Evolutionary conservation across 345 rosid genomes (phyloP), one percentile per base, ranked within the genome.

Genomic region (Kernera saxatilis): DNA sequence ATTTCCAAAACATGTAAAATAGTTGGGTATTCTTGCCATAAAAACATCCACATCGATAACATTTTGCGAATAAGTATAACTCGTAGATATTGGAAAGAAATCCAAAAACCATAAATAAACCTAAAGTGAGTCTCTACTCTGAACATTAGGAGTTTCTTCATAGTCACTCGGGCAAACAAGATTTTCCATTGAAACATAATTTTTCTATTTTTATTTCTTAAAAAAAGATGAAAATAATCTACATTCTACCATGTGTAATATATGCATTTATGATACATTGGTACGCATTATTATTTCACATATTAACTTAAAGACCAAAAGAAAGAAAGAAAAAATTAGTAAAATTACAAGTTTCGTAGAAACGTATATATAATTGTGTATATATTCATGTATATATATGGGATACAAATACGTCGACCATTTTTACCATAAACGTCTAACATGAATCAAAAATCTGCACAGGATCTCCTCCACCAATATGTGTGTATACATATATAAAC

Each of bases 361-460:
- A 62, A 62, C 53, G 62, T 60, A 30, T 48, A 36, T 18, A 52
- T 23, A 17, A 32, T 0, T 58, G 2, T 59, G 8, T 51, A 17
- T 36, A 9, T 70, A 8, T 53, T 33, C 64, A 33, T 30, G 17
- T 62, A 18, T 62, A 43, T 46, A 35, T 72, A 62, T 25, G 58
- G 50, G 8, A 21, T 39, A 44, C 18, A 2, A 11, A 15, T 40
- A 51, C 29, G 76, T 72, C 15, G 55, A 63, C 64, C 70, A 72
- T 44, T 7, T 29, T 58, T 72, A 32, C 15, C 3, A 18, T 12
- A 54, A 72, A 72, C 5, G 18, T 64, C 77, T 73, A 73, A 32
- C 43, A 65, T 55, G 13, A 26, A 73, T 48, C 14, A 65, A 73
- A 64, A 73, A 64, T 19, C 50, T 46, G 51, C 77, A 73, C 66